phyloP scores from a whole-genome alignment of 148 eudicot genomes.

The Pharnaceum exiguum region DNA sequence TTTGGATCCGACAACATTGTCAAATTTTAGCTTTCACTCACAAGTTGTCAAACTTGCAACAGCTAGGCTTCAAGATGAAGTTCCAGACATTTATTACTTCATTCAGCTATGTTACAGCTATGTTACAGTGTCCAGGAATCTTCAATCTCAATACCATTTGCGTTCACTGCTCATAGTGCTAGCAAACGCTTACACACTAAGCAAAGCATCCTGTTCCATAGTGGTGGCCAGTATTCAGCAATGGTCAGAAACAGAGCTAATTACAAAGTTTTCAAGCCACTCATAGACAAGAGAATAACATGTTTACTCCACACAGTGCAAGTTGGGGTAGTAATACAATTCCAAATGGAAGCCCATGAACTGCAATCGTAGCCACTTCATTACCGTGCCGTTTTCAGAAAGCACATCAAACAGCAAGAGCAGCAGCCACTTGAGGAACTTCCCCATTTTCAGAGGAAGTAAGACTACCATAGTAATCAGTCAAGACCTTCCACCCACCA shows the following conservation, averaged over 20 bases:
- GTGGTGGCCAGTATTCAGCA: not conserved
- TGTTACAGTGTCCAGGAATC: too few species aligned
- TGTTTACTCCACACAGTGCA: constrained; percentile 17
- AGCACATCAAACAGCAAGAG: constrained; percentile 29
- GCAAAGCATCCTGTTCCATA: constrained; percentile 6
- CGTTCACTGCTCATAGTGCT: too few species aligned
- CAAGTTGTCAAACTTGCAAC: too few species aligned
- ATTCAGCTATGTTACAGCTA: too few species aligned
- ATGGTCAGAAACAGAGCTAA: not conserved
- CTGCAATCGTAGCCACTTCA: too few species aligned
- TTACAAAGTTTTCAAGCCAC: constrained; percentile 10
- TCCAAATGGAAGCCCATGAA: not conserved
- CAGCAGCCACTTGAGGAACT: constrained; percentile 42
- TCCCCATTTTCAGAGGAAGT: constrained; percentile 39
- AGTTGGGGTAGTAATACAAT: too few species aligned
- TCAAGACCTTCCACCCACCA: constrained; percentile 72
- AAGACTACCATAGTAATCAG: constrained; percentile 55
- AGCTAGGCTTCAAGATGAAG: too few species aligned
- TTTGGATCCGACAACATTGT: too few species aligned
- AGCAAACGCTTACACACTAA: not conserved
- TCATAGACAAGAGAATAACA: constrained; percentile 9
- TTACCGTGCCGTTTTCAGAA: too few species aligned
- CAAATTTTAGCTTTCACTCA: too few species aligned
- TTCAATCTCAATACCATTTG: too few species aligned
- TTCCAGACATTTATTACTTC: too few species aligned